A percentile compares a stretch with the other conserved stretches of the same genome.
Conservation (phyloP, 2,329 filamentous ascomycete genomes). For the Aspergillus sp. region DNA sequence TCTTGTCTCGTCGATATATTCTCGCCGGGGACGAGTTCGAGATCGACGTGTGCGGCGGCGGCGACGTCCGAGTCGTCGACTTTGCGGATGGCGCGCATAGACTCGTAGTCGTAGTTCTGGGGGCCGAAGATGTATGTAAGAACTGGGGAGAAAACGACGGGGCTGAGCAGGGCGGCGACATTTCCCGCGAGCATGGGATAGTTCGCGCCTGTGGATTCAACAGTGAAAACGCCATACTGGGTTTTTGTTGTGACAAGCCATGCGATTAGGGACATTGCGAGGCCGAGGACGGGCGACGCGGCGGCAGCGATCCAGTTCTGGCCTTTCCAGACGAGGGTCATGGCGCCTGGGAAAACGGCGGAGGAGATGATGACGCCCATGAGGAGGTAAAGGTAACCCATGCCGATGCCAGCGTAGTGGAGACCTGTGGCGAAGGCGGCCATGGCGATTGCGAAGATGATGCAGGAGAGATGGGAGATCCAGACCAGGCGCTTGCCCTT, state of each 20-base stretch:
- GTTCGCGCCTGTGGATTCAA: conserved; percentile 78
- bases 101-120: conserved; percentile 82
- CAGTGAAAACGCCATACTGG: conserved; percentile 66
- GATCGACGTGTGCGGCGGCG: conserved; percentile 61
- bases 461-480: conserved; percentile 71
- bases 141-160: conserved; percentile 70
- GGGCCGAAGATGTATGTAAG: conserved; percentile 69
- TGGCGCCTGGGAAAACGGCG: conserved; percentile 77
- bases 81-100: conserved; percentile 76
- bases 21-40: conserved; percentile 63
- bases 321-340: conserved; percentile 77
- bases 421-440: conserved; percentile 76
- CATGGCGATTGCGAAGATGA: conserved; percentile 75
- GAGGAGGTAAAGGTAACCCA: conserved; percentile 85
- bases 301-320: conserved; percentile 76
- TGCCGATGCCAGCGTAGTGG: conserved; percentile 71
- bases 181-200: conserved; percentile 87
- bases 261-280: conserved; percentile 67
- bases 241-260: conserved; percentile 77
- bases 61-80: conserved; percentile 76
- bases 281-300: conserved; percentile 67
- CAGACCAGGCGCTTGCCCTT: conserved; percentile 75
- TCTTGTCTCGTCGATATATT: conserved; percentile 37
- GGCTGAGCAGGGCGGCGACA: conserved; percentile 76
- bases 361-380: conserved; percentile 91